Percentiles rank a stretch among this genome's conserved stretches.
phyloP scores from a whole-genome alignment of 805 yeast species.

The Saturnispora dispora region DNA sequence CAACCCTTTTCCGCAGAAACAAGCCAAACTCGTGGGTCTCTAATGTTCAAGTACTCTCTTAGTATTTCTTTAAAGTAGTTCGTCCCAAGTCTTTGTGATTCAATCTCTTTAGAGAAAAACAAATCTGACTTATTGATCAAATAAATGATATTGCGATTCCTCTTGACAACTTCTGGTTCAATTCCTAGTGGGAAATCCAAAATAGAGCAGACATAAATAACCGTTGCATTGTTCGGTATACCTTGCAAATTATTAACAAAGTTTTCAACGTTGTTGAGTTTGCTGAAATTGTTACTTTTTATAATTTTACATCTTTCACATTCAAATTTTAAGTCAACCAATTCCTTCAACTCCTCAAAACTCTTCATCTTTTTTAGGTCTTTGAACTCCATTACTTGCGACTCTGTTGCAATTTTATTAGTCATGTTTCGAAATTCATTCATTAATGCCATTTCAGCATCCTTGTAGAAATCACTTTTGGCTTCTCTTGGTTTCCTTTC shows the following conservation, averaged over 20 bases:
- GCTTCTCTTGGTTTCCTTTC: neutral
- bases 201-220: slow-evolving; percentile 57
- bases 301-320: slow-evolving; percentile 6
- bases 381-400: neutral
- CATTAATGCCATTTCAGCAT: slow-evolving; percentile 1
- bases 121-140: slow-evolving; percentile 35
- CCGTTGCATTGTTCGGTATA: slow-evolving; percentile 37
- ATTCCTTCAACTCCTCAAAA: neutral
- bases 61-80: slow-evolving; percentile 28
- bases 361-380: neutral
- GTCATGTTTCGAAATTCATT: slow-evolving; percentile 6
- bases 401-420: neutral
- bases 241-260: slow-evolving; percentile 21
- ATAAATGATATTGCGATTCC: slow-evolving; percentile 30
- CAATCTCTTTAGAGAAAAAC: slow-evolving; percentile 21
- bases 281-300: neutral
- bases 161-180: slow-evolving; percentile 28
- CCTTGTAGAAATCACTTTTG: neutral
- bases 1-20: slow-evolving; percentile 46
- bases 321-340: neutral
- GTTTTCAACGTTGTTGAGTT: neutral
- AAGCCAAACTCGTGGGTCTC: slow-evolving; percentile 32
- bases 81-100: slow-evolving; percentile 19
- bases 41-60: slow-evolving; percentile 21
- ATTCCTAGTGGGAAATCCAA: slow-evolving; percentile 65